Percentiles rank a stretch among this genome's conserved stretches.
Conservation (phyloP, 345 rosid genomes). For the Ailanthus altissimus region DNA sequence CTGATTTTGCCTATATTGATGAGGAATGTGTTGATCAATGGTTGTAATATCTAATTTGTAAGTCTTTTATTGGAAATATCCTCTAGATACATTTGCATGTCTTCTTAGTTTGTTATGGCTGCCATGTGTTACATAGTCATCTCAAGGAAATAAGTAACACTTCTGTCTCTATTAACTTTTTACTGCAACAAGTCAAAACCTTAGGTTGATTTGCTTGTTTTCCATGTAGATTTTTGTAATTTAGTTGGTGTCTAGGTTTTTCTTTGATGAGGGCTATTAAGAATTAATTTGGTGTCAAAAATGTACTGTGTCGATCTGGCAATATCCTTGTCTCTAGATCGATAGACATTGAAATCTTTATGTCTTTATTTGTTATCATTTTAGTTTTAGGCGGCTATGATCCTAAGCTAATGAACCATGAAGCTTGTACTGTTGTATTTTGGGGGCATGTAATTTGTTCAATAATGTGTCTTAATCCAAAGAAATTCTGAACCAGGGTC, state of each 20-base stretch:
- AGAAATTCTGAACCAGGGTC: not conserved
- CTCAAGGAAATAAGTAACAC: not conserved
- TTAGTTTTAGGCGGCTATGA: not conserved
- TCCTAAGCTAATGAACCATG: not conserved
- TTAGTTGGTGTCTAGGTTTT: not conserved
- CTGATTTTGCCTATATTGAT: not conserved
- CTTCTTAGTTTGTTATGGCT: constrained; percentile 10
- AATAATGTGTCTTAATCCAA: not conserved
- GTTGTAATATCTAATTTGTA: not conserved
- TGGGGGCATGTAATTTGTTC: not conserved
- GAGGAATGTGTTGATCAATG: not conserved
- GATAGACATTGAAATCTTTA: not conserved
- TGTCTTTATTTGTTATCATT: not conserved
- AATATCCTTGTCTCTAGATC: not conserved
- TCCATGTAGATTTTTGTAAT: not conserved
- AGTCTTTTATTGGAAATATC: not conserved
- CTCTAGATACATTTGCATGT: not conserved
- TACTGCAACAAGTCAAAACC: not conserved
- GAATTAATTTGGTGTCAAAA: not conserved
- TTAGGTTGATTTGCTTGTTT: not conserved
- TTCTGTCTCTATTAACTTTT: not conserved
- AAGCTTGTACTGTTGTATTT: not conserved
- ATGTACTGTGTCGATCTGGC: not conserved
- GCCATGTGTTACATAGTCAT: not conserved
- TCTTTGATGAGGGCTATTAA: not conserved